A percentile compares a stretch with the other conserved stretches of the same genome.
Evolutionary conservation across 108 stramenopile species (phyloP).

Genomic region (Discostella pseudostelligera): DNA sequence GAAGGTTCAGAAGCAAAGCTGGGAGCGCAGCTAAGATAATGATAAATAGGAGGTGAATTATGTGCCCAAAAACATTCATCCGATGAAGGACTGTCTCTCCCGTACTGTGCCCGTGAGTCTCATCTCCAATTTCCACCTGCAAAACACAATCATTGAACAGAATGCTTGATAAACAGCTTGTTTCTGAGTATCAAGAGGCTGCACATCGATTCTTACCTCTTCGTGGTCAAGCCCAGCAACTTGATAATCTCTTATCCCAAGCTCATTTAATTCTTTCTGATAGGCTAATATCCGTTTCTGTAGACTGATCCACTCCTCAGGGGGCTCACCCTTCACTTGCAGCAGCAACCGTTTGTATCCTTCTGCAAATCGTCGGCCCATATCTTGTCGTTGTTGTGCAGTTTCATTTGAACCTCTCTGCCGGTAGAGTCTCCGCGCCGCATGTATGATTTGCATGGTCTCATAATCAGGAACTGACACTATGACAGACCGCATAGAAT

Average conservation of each 20-base stretch:
- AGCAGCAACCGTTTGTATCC: slow-evolving; percentile 3
- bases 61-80: slow-evolving; percentile 77
- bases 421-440: slow-evolving; percentile 88
- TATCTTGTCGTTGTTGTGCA: slow-evolving; percentile 84
- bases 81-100: slow-evolving; percentile 70
- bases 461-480: slow-evolving; percentile 95
- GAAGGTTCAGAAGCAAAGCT: slow-evolving; percentile 87
- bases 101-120: slow-evolving; percentile 43
- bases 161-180: neutral
- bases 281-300: slow-evolving; percentile 80
- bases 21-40: slow-evolving; percentile 84
- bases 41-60: slow-evolving; percentile 82
- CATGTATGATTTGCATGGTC: slow-evolving; percentile 89
- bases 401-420: slow-evolving; percentile 42
- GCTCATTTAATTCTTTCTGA: slow-evolving; percentile 71
- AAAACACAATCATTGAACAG: no score
- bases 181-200: neutral
- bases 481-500: slow-evolving; percentile 92
- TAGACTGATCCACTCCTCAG: slow-evolving; percentile 81
- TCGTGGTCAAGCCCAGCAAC: slow-evolving; percentile 46
- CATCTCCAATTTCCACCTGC: slow-evolving; percentile 52
- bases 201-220: slow-evolving; percentile 16
- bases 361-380: slow-evolving; percentile 91
- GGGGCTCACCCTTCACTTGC: slow-evolving; percentile 63
- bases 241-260: slow-evolving; percentile 95